Evolutionary conservation across 1,284 basidiomycete genomes (phyloP).

Genomic region (Cryptococcus sp.): DNA sequence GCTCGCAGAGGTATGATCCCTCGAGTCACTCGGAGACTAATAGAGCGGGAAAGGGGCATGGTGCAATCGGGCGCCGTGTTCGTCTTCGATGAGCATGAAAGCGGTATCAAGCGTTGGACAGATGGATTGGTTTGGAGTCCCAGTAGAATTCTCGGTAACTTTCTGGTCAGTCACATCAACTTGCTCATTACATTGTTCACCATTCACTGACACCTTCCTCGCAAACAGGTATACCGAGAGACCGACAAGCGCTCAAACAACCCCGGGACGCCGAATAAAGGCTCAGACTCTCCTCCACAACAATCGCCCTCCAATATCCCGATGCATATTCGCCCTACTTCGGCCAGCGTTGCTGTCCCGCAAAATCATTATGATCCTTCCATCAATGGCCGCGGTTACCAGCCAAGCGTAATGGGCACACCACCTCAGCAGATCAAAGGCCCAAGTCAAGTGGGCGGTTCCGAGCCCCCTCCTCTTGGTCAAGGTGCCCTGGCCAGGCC

Average conservation of each 20-base stretch:
- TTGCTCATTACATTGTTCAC: not conserved
- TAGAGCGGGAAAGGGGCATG: slow-evolving; percentile 88
- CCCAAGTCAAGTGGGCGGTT: not conserved
- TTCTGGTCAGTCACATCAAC: slow-evolving; percentile 59
- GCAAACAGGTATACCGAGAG: slow-evolving; percentile 72
- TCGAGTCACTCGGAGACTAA: slow-evolving; percentile 87
- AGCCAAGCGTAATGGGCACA: slow-evolving; percentile 11
- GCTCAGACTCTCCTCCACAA: slow-evolving; percentile 17
- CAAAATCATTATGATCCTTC: slow-evolving; percentile 2
- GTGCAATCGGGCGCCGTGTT: slow-evolving; percentile 93
- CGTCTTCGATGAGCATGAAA: slow-evolving; percentile 96
- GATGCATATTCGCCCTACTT: slow-evolving; percentile 3
- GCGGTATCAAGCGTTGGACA: slow-evolving; percentile 98
- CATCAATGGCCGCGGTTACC: slow-evolving; percentile 1
- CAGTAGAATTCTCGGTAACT: slow-evolving; percentile 76
- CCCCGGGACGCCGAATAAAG: slow-evolving; percentile 16
- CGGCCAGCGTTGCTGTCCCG: not conserved
- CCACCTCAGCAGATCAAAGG: not conserved
- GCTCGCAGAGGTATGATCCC: slow-evolving; percentile 86
- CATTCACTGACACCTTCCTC: not conserved
- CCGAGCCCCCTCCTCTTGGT: slow-evolving; percentile 24
- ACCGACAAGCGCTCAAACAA: slow-evolving; percentile 67
- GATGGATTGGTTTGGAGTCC: slow-evolving; percentile 89
- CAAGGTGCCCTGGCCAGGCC: slow-evolving; percentile 33
- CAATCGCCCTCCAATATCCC: slow-evolving; percentile 15